These are phyloP conservation scores for Hyaloscypha hepaticicola DNA, from an alignment of 495 filamentous ascomycete species.

Conservation along the genomic window DNA sequence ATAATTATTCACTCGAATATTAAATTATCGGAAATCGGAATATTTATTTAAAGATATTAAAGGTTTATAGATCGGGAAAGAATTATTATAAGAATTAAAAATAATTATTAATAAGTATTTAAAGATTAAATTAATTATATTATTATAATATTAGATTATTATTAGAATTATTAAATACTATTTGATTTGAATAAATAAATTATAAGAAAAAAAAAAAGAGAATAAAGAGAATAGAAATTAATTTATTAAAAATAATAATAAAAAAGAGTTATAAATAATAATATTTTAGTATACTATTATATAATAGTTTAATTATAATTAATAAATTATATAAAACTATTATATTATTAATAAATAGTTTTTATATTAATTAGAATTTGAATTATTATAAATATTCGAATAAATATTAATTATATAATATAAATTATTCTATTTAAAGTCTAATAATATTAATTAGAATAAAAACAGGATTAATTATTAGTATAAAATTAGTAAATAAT, in stretches of 20 bases:
- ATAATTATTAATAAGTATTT: not conserved
- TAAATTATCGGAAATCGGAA: no score
- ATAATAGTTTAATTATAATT: no score
- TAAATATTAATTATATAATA: no score
- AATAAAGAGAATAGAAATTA: not conserved
- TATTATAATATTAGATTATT: not conserved
- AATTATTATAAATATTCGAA: no score
- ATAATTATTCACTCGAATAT: no score
- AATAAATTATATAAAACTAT: no score
- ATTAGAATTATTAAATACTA: not conserved
- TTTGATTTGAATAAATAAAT: not conserved
- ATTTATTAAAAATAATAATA: not conserved
- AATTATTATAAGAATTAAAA: not conserved
- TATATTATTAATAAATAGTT: no score
- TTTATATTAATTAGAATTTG: no score
- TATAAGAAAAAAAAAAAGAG: not conserved
- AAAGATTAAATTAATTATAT: not conserved
- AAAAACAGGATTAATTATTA: no score
- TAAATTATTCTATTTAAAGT: no score
- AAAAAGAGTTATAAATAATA: not conserved
- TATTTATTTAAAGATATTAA: not conserved
- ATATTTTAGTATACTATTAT: not conserved
- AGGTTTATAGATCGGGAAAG: not conserved
- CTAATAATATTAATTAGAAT: no score
- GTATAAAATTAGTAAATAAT: no score